Percentiles rank a stretch among this genome's conserved stretches.
Conservation (phyloP, 73 alveolate genomes). For the Tetrahymena elliotti region DNA sequence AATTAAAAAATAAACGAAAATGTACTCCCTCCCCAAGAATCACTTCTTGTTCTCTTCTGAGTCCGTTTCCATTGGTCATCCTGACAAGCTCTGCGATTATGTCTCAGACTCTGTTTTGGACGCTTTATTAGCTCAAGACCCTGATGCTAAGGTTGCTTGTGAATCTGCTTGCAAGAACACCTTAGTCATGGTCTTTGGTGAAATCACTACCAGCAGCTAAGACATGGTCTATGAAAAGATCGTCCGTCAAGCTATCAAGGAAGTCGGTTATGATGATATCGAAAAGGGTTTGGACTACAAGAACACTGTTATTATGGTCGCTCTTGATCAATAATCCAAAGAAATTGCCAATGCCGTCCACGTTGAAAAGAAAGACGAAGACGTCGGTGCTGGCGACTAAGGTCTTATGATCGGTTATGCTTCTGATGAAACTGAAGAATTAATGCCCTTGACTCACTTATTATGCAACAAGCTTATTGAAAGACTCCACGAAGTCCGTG, state of each 20-base stretch:
- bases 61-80: conserved; percentile 98
- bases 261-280: conserved; percentile 90
- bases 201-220: conserved; percentile 78
- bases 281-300: conserved; percentile 93
- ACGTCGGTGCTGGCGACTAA: conserved; percentile 98
- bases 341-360: conserved; percentile 93
- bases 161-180: conserved; percentile 93
- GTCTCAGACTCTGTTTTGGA: conserved; percentile 94
- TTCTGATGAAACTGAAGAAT: conserved; percentile 88
- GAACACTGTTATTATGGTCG: conserved; percentile 75
- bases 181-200: conserved; percentile 91
- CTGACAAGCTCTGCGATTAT: conserved; percentile 97
- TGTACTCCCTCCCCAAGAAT: conserved; percentile 42
- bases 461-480: conserved; percentile 79
- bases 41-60: conserved; percentile 94
- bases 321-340: conserved; percentile 79
- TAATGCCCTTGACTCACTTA: conserved; percentile 93
- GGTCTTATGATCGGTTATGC: conserved; percentile 99
- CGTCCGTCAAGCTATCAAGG: conserved; percentile 82
- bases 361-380: conserved; percentile 83
- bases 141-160: conserved; percentile 87
- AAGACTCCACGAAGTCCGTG: conserved; percentile 85
- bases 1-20: conserved; percentile 4
- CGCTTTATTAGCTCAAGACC: conserved; percentile 90
- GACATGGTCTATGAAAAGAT: conserved; percentile 70